Evolutionary conservation across 805 yeast genomes (phyloP).

Genomic region (Candida awuae): DNA sequence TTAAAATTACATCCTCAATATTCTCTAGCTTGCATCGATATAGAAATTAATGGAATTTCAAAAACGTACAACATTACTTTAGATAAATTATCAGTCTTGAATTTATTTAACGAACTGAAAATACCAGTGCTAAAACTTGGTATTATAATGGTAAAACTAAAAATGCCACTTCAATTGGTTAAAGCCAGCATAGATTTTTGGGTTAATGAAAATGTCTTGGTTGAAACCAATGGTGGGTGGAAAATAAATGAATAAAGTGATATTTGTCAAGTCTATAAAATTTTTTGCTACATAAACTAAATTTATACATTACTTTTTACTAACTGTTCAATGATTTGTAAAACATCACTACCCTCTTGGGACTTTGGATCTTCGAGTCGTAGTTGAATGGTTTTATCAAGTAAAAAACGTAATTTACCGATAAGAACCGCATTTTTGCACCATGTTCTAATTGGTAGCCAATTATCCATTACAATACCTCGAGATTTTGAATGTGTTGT

Average conservation of each 20-base stretch:
- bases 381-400: constrained; percentile 60
- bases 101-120: constrained; percentile 19
- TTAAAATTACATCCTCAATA: constrained; percentile 48
- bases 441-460: constrained; percentile 92
- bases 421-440: constrained; percentile 85
- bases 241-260: constrained; percentile 10
- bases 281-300: not conserved
- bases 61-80: constrained; percentile 48
- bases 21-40: constrained; percentile 55
- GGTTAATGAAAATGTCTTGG: constrained; percentile 51
- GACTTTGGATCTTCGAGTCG: constrained; percentile 34
- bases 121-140: constrained; percentile 18
- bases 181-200: constrained; percentile 45
- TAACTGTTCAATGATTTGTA: constrained; percentile 34
- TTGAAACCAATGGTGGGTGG: constrained; percentile 22
- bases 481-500: constrained; percentile 50
- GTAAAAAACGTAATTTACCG: constrained; percentile 53
- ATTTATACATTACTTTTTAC: constrained; percentile 17
- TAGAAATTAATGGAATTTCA: constrained; percentile 41
- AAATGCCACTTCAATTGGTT: constrained; percentile 37
- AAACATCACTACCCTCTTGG: constrained; percentile 28
- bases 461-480: constrained; percentile 77
- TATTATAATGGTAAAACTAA: constrained; percentile 31
- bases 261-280: constrained; percentile 1
- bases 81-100: constrained; percentile 55